phyloP scores from a whole-genome alignment of 73 alveolate species.

The Paramecium sexaurelia region DNA sequence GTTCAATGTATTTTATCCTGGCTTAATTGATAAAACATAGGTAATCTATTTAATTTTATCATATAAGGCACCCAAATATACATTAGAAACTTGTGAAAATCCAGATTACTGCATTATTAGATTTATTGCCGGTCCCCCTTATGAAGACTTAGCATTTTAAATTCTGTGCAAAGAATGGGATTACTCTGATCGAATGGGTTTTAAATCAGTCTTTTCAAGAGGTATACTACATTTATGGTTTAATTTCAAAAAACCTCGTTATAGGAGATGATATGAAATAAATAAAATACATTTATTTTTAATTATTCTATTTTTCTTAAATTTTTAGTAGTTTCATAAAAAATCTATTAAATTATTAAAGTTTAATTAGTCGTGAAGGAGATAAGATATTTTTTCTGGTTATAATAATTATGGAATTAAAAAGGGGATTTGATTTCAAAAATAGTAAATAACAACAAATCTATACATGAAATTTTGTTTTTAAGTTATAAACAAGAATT shows the following conservation, averaged over 20 bases:
- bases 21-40: conserved; percentile 94
- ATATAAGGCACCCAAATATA: conserved; percentile 90
- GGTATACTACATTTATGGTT: conserved; percentile 96
- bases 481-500: not conserved
- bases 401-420: too few species aligned
- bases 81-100: conserved; percentile 70
- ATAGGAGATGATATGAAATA: conserved; percentile 87
- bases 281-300: not conserved
- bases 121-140: conserved; percentile 99
- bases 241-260: conserved; percentile 98
- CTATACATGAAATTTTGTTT: not conserved
- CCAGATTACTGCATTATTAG: conserved; percentile 91
- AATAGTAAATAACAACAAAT: conserved; percentile 47
- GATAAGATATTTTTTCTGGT: too few species aligned
- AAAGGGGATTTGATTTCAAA: too few species aligned
- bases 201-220: conserved; percentile 80
- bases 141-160: conserved; percentile 99
- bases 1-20: conserved; percentile 99
- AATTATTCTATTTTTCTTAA: too few species aligned
- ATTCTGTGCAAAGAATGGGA: conserved; percentile 99
- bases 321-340: too few species aligned
- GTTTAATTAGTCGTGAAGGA: too few species aligned
- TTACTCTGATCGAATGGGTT: conserved; percentile 92
- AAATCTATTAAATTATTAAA: too few species aligned
- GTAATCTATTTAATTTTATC: not conserved